Evolutionary conservation across 192 early-diverging fungal species (phyloP).

Genomic region (Backusella westeae): DNA sequence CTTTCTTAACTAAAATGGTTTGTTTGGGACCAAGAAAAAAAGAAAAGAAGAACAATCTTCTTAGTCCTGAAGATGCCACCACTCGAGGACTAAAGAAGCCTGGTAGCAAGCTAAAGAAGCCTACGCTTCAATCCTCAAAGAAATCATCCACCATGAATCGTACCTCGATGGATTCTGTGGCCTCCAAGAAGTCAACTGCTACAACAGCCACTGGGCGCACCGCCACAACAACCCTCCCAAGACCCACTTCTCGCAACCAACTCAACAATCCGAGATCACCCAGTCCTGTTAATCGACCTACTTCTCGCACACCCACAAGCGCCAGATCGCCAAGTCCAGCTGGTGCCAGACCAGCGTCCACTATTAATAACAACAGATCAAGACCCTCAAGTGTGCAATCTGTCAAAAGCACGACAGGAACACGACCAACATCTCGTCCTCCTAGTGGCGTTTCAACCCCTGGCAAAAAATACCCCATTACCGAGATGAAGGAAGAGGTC

Average conservation of each 20-base stretch:
- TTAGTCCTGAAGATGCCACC: conserved; percentile 17
- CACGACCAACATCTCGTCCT: background rate
- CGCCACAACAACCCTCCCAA: background rate
- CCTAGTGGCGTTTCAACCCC: conserved; percentile 12
- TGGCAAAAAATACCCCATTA: conserved; percentile 23
- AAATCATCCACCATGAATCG: background rate
- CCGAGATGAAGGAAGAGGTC: conserved; percentile 35
- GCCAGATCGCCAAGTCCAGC: background rate
- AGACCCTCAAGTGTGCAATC: background rate
- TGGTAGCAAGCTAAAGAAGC: conserved; percentile 8
- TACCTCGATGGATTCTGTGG: background rate
- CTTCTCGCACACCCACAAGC: background rate
- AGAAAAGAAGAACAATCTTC: conserved; percentile 19
- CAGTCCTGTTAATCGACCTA: conserved; percentile 8
- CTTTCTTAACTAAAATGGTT: conserved; percentile 13
- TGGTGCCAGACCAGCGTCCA: background rate
- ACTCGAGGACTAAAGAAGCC: conserved; percentile 17
- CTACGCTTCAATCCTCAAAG: background rate
- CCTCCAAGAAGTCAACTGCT: background rate
- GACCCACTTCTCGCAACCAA: conserved; percentile 9
- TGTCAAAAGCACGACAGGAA: background rate
- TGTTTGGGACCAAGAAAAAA: conserved; percentile 31
- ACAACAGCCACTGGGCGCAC: background rate
- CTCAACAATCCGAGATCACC: background rate
- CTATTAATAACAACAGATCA: background rate